Evolutionary conservation across 306 rosid genomes (phyloP).

Genomic region (Geum urbanum): DNA sequence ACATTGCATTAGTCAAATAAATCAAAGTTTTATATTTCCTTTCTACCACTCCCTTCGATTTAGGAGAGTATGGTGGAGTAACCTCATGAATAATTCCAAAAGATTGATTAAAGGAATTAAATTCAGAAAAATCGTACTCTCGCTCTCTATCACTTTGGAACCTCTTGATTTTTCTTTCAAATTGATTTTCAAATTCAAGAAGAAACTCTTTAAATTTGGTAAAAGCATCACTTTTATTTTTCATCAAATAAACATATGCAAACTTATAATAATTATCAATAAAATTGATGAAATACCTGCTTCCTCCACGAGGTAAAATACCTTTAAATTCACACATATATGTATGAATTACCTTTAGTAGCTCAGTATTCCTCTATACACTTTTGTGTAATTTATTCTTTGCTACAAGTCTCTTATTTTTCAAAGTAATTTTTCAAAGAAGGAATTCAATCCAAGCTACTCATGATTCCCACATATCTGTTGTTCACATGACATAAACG

Average conservation of each 20-base stretch:
- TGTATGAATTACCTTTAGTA: neutral
- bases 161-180: neutral
- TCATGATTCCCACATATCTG: neutral
- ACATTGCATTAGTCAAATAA: neutral
- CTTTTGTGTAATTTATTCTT: too few relatives aligned
- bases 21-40: too few relatives aligned
- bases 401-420: too few relatives aligned
- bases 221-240: neutral
- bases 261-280: neutral
- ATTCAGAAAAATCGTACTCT: neutral
- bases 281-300: neutral
- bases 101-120: neutral
- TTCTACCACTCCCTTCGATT: too few relatives aligned
- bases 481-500: neutral
- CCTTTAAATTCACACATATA: neutral
- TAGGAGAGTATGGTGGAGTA: neutral
- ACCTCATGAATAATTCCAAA: neutral
- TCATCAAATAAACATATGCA: neutral
- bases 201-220: neutral
- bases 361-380: neutral
- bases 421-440: neutral
- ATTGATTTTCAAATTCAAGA: neutral
- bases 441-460: neutral
- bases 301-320: neutral
- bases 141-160: neutral